Percentiles rank a stretch among this genome's conserved stretches.
Evolutionary conservation across 1,284 basidiomycete genomes (phyloP).

Genomic region (Cerioporus squamosus): DNA sequence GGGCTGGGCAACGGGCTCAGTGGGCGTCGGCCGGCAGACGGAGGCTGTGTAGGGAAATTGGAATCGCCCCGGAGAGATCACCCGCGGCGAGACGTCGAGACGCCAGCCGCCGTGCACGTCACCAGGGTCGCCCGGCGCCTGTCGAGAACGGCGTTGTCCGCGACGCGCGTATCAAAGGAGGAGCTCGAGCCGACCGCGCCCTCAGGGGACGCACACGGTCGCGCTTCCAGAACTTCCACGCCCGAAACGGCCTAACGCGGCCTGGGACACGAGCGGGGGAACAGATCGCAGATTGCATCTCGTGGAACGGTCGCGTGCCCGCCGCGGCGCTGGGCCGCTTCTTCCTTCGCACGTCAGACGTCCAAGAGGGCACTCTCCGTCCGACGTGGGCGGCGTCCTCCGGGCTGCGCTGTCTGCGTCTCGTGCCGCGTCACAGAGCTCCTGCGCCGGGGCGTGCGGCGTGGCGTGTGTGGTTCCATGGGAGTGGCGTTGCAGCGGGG

Average conservation of each 20-base stretch:
- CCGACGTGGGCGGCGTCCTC: conserved; percentile 7
- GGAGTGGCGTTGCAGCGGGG: conserved; percentile 7
- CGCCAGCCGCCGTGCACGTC: too few relatives aligned
- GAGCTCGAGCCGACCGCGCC: neutral
- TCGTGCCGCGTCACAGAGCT: neutral
- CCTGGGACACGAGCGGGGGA: conserved; percentile 21
- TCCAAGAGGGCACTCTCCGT: neutral
- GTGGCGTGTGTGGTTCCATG: neutral
- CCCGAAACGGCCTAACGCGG: conserved; percentile 14
- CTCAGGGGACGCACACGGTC: too few relatives aligned
- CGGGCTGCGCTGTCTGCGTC: neutral
- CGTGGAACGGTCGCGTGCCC: conserved; percentile 13
- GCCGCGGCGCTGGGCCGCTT: conserved; percentile 12
- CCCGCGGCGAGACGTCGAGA: conserved; percentile 2
- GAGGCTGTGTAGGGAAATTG: conserved; percentile 13
- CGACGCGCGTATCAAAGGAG: conserved; percentile 14
- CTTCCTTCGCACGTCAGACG: neutral
- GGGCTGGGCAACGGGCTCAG: neutral
- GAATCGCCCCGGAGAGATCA: conserved; percentile 15
- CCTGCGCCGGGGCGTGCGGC: neutral
- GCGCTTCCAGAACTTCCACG: conserved; percentile 4
- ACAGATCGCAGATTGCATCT: conserved; percentile 24
- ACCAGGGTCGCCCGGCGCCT: conserved; percentile 5
- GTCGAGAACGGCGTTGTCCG: conserved; percentile 19
- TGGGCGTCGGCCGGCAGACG: conserved; percentile 8